Evolutionary conservation across 805 yeast genomes (phyloP).

Genomic region (Barnettozyma wickerhamii): DNA sequence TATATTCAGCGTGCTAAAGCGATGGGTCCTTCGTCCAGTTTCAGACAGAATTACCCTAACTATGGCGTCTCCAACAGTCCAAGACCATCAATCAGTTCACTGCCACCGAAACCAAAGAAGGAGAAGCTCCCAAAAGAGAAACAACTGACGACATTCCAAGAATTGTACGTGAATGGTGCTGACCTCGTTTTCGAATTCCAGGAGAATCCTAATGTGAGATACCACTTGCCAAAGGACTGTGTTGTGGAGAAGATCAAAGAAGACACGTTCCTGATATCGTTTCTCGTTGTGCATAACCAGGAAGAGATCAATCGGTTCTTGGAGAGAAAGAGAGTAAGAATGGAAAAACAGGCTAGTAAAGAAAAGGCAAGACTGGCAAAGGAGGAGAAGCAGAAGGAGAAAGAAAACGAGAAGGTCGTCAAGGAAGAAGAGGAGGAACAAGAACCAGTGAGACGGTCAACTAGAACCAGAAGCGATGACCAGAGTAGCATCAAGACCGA

Average conservation of each 20-base stretch:
- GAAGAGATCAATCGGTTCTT: constrained; percentile 23
- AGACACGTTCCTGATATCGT: constrained; percentile 34
- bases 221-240: constrained; percentile 69
- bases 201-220: constrained; percentile 75
- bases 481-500: neutral
- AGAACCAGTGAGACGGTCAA: constrained; percentile 34
- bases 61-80: too few relatives aligned
- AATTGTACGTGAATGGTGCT: constrained; percentile 61
- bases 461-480: constrained; percentile 4
- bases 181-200: constrained; percentile 80
- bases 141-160: constrained; percentile 73
- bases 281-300: constrained; percentile 28
- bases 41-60: constrained; percentile 28
- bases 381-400: constrained; percentile 6
- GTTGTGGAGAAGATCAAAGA: constrained; percentile 54
- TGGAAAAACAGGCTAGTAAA: constrained; percentile 24
- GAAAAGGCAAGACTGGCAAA: constrained; percentile 25
- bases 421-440: constrained; percentile 17
- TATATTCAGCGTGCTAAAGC: constrained; percentile 75
- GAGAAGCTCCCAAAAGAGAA: constrained; percentile 37
- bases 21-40: constrained; percentile 54
- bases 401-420: constrained; percentile 23
- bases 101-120: constrained; percentile 11
- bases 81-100: too few relatives aligned
- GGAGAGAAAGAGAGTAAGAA: constrained; percentile 15